Percentiles rank a stretch among this genome's conserved stretches.
Evolutionary conservation across 306 rosid species (phyloP).

Genomic region (Urtica urens): DNA sequence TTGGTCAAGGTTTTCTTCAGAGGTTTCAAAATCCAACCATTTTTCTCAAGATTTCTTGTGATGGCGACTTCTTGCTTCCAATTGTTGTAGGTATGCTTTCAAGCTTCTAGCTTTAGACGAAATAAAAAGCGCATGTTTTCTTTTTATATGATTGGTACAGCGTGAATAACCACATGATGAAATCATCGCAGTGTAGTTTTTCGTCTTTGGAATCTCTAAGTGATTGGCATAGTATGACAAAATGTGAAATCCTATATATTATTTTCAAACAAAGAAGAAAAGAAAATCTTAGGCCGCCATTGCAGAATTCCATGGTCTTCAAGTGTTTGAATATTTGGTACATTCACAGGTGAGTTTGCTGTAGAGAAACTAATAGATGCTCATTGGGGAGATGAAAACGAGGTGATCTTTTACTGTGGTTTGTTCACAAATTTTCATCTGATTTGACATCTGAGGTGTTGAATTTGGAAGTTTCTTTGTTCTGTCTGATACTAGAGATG

Average conservation of each 20-base stretch:
- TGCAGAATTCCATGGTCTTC: neutral
- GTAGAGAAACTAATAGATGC: conserved; percentile 57
- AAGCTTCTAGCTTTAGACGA: neutral
- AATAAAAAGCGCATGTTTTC: no score
- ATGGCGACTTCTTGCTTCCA: conserved; percentile 81
- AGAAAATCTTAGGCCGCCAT: no score
- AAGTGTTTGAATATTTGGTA: conserved; percentile 8
- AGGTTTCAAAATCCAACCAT: conserved; percentile 80
- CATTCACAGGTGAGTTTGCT: conserved; percentile 57
- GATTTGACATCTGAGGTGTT: no score
- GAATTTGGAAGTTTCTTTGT: conserved; percentile 1
- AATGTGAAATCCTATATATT: neutral
- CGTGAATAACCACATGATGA: no score
- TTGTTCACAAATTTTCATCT: no score
- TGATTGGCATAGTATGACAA: neutral
- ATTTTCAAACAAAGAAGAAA: no score
- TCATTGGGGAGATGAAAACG: conserved; percentile 40
- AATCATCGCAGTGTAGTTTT: no score
- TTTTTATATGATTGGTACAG: no score
- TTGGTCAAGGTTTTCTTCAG: conserved; percentile 44
- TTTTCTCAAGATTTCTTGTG: conserved; percentile 88
- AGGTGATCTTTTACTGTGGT: conserved; percentile 54
- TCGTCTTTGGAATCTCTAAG: no score
- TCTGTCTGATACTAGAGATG: neutral
- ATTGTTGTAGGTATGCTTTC: conserved; percentile 70